phyloP scores from a whole-genome alignment of 768 basidiomycete species.

The Pleurotus citrinopileatus region DNA sequence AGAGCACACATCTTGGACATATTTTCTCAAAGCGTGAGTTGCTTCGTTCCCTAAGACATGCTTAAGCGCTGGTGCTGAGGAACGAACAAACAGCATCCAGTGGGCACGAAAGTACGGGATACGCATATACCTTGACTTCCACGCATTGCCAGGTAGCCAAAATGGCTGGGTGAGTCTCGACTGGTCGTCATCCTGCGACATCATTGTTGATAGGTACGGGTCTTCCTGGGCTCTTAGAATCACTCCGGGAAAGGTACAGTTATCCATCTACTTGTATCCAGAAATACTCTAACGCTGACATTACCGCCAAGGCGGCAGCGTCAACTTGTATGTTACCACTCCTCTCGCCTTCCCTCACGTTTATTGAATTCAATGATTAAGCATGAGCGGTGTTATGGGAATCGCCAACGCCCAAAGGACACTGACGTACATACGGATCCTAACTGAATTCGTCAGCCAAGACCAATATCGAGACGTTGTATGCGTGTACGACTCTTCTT shows the following conservation, averaged over 20 bases:
- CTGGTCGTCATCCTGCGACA: neutral
- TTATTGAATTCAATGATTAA: constrained; percentile 16
- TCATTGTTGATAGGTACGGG: neutral
- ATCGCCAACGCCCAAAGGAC: constrained; percentile 85
- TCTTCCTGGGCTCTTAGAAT: constrained; percentile 30
- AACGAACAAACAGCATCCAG: constrained; percentile 54
- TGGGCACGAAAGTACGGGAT: constrained; percentile 96
- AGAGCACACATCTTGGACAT: constrained; percentile 72
- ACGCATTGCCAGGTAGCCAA: constrained; percentile 70
- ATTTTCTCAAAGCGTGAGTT: constrained; percentile 43
- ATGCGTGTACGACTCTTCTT: constrained; percentile 41
- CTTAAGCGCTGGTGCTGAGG: neutral
- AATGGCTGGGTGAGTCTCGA: constrained; percentile 70
- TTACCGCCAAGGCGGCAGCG: constrained; percentile 39
- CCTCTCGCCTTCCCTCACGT: neutral
- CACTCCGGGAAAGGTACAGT: constrained; percentile 47
- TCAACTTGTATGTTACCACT: constrained; percentile 54
- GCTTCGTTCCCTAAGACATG: constrained; percentile 15
- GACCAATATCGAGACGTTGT: constrained; percentile 75
- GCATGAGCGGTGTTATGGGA: constrained; percentile 82
- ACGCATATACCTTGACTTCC: constrained; percentile 82
- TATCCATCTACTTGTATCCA: neutral
- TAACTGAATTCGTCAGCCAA: constrained; percentile 84
- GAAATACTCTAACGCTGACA: constrained; percentile 13
- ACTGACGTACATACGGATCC: constrained; percentile 74